These are phyloP conservation scores for Aspergillus thermomutatus DNA, from an alignment of 2,329 filamentous ascomycete genomes.

Conservation along the genomic window DNA sequence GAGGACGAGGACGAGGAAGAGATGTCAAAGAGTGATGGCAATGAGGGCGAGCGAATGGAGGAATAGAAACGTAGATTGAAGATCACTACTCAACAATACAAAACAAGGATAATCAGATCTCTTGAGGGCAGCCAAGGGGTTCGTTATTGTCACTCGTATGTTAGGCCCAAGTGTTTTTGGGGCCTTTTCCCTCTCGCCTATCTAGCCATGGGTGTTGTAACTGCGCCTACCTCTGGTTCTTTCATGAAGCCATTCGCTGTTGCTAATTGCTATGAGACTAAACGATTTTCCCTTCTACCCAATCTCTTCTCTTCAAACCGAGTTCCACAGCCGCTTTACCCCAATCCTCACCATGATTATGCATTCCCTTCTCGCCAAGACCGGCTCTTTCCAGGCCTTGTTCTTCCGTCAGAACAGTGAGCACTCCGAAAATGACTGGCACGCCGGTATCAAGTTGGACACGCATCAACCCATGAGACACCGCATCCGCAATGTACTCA, in stretches of 20 bases:
- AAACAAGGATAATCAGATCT: slow-evolving; percentile 12
- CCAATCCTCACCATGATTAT: slow-evolving; percentile 98
- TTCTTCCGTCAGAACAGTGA: slow-evolving; percentile 84
- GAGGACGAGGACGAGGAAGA: slow-evolving; percentile 82
- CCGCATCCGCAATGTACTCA: slow-evolving; percentile 93
- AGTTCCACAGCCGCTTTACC: slow-evolving; percentile 91
- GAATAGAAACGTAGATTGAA: slow-evolving; percentile 55
- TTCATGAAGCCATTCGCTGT: not conserved
- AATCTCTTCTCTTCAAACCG: slow-evolving; percentile 79
- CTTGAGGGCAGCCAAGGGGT: not conserved
- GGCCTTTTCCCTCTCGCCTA: not conserved
- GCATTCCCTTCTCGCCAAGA: slow-evolving; percentile 55
- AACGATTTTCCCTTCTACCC: slow-evolving; percentile 67
- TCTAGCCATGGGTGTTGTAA: not conserved
- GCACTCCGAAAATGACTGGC: slow-evolving; percentile 85
- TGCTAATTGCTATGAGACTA: slow-evolving; percentile 16
- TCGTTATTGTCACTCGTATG: not conserved
- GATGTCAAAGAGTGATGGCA: slow-evolving; percentile 54
- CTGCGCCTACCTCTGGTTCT: not conserved
- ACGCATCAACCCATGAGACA: slow-evolving; percentile 89
- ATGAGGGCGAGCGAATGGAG: slow-evolving; percentile 78
- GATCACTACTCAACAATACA: not conserved
- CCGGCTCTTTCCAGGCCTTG: slow-evolving; percentile 85
- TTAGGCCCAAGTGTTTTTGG: not conserved
- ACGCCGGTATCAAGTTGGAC: slow-evolving; percentile 85